Evolutionary conservation across 164 flowering plant species (phyloP).

Genomic region (Berberis thunbergii): DNA sequence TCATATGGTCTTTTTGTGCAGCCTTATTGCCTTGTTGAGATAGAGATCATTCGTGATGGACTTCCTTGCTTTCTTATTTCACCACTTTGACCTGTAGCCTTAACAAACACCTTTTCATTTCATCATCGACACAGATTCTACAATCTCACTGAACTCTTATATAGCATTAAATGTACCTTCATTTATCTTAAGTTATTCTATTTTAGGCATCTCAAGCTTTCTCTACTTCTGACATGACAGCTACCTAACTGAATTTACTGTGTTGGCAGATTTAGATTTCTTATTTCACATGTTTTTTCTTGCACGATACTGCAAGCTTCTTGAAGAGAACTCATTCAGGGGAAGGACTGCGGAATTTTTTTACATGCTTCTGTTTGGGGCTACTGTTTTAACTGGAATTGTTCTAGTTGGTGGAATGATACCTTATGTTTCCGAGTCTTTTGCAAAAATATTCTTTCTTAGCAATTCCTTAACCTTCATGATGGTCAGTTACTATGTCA

Average conservation of each 20-base stretch:
- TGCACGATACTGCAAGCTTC: constrained; percentile 98
- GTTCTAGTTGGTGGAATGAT: constrained; percentile 95
- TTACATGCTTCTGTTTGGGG: constrained; percentile 99
- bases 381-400: constrained; percentile 77
- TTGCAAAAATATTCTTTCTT: constrained; percentile 87
- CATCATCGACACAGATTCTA: too few relatives aligned
- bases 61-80: too few relatives aligned
- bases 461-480: constrained; percentile 97
- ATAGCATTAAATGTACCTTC: too few relatives aligned
- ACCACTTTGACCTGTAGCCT: too few relatives aligned
- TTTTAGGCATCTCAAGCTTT: not conserved
- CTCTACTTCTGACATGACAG: not conserved
- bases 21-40: too few relatives aligned
- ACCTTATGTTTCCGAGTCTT: constrained; percentile 81
- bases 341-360: constrained; percentile 98
- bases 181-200: too few relatives aligned
- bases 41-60: too few relatives aligned
- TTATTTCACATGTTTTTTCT: constrained; percentile 99
- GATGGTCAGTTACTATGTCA: constrained; percentile 66
- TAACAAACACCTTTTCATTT: too few relatives aligned
- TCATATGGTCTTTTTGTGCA: too few relatives aligned
- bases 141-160: too few relatives aligned
- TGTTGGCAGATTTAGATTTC: constrained; percentile 83
- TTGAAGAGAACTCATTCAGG: constrained; percentile 97
- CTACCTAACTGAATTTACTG: not conserved